A percentile compares a stretch with the other conserved stretches of the same genome.
These are phyloP conservation scores for Morella rubra DNA, from an alignment of 306 rosid species.

Conservation along the genomic window DNA sequence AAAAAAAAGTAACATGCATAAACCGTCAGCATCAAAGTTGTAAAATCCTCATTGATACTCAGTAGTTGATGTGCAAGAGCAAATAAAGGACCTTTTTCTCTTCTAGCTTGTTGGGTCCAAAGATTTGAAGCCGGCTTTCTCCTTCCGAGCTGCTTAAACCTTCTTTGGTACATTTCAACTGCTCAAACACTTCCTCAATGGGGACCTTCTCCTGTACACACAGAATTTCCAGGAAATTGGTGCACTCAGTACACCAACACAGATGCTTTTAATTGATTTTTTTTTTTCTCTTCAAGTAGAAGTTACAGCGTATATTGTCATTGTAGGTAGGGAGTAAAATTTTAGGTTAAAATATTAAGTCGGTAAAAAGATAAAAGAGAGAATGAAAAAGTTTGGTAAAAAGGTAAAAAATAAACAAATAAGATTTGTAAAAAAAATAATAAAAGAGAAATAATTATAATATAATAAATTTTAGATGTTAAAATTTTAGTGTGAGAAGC, in stretches of 20 bases:
- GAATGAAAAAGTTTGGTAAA: no score
- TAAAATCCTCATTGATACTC: background rate
- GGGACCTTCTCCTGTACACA: constrained; percentile 80
- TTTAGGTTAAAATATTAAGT: no score
- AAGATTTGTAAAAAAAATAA: no score
- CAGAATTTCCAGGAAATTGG: constrained; percentile 19
- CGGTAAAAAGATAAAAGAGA: no score
- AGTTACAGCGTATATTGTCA: background rate
- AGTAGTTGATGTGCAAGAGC: background rate
- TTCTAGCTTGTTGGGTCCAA: constrained; percentile 97
- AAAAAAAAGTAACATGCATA: no score
- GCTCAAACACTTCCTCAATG: constrained; percentile 86
- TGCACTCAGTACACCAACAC: constrained; percentile 9
- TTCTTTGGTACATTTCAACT: constrained; percentile 80
- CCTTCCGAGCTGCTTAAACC: constrained; percentile 78
- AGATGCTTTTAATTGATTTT: background rate
- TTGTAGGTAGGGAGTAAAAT: no score
- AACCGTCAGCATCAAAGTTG: constrained; percentile 29
- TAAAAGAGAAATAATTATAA: no score
- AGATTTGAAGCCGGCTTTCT: constrained; percentile 75
- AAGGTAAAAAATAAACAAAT: no score
- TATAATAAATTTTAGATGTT: no score
- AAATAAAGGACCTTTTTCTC: constrained; percentile 71
- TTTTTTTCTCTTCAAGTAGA: background rate
- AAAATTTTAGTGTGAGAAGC: no score